A percentile compares a stretch with the other conserved stretches of the same genome.
Evolutionary conservation across 78 protist species (phyloP).

Genomic region (Planoprotostelium fungivorum): DNA sequence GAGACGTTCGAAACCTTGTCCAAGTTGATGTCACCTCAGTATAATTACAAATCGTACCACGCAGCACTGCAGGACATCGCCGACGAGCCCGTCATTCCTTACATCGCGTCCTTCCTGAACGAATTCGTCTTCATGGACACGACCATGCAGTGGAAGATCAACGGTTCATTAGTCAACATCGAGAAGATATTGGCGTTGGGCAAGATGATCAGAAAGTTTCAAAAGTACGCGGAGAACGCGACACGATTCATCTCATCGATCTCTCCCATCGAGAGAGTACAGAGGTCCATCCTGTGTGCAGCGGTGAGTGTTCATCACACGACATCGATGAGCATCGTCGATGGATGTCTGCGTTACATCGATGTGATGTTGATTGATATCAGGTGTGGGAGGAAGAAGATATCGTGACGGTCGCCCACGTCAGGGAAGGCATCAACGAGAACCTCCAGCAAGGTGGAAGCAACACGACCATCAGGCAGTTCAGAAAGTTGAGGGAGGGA

Average conservation of each 20-base stretch:
- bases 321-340: no score
- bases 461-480: neutral
- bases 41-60: constrained; percentile 37
- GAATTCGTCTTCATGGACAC: constrained; percentile 47
- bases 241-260: neutral
- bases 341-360: no score
- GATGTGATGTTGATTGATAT: neutral
- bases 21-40: constrained; percentile 29
- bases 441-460: neutral
- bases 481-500: neutral
- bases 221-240: neutral
- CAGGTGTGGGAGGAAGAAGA: neutral
- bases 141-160: constrained; percentile 8
- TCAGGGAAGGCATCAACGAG: neutral
- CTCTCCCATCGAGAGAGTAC: neutral
- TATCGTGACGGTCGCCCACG: neutral
- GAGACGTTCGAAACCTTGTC: constrained; percentile 27
- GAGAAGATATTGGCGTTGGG: constrained; percentile 41
- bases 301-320: neutral
- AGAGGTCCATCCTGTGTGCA: neutral
- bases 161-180: constrained; percentile 21
- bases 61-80: constrained; percentile 11
- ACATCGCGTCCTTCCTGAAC: constrained; percentile 36
- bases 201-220: neutral
- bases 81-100: constrained; percentile 51